A percentile compares a stretch with the other conserved stretches of the same genome.
Evolutionary conservation across 1,139 yeast species (phyloP).

Genomic region (Saccharomyces hybrid): DNA sequence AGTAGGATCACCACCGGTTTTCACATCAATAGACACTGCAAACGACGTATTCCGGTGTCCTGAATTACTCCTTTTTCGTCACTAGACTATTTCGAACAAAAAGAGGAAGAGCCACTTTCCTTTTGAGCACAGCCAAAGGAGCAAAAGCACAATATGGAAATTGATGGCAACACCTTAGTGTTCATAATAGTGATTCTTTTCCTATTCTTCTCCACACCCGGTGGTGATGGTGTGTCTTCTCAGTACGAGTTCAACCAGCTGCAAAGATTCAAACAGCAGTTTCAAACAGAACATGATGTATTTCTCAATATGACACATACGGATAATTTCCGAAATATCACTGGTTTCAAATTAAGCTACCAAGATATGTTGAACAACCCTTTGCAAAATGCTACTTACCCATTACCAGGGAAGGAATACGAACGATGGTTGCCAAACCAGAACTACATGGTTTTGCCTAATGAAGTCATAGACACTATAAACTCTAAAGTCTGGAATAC

Average conservation of each 20-base stretch:
- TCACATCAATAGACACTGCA: not conserved
- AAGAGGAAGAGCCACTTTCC: not conserved
- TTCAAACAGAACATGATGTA: conserved; percentile 25
- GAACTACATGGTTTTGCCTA: conserved; percentile 53
- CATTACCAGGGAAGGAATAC: conserved; percentile 41
- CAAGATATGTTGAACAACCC: conserved; percentile 44
- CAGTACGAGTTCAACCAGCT: conserved; percentile 30
- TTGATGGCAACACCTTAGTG: conserved; percentile 29
- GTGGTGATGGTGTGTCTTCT: conserved; percentile 46
- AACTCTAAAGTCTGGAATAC: conserved; percentile 21
- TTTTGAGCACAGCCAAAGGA: not conserved
- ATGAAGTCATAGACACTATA: conserved; percentile 39
- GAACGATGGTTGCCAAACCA: conserved; percentile 50
- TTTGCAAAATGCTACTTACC: conserved; percentile 46
- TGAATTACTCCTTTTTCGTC: not conserved
- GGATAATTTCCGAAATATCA: conserved; percentile 60
- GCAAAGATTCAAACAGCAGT: conserved; percentile 20
- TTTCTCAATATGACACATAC: conserved; percentile 40
- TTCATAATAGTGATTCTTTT: conserved; percentile 26
- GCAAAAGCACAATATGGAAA: conserved; percentile 18
- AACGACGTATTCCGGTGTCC: not conserved
- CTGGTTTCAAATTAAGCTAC: conserved; percentile 64
- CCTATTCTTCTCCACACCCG: conserved; percentile 49
- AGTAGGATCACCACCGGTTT: not conserved
- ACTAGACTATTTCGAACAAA: not conserved